Base-by-base conservation (phyloP, 169 alveolate species). In the Cryptosporidium baileyi region DNA sequence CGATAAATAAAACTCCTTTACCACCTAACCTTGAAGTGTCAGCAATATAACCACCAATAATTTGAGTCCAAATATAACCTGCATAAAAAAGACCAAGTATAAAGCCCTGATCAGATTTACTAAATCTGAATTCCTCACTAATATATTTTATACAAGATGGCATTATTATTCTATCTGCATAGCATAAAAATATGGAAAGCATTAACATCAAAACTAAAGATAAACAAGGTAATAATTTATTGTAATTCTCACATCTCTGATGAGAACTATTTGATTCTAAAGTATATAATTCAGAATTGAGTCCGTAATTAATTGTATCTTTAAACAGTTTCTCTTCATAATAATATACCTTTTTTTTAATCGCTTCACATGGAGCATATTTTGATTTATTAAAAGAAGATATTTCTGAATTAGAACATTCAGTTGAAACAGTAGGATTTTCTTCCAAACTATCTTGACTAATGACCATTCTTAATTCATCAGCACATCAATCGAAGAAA, bases 51-150 rank as follows among this genome's bases (percentile, higher is more conserved):
- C 85, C 85, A 24, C 85, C 85, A 7, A 74, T 22, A 19, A 74
- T 57, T 43, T 74, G 85, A n/a, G 85, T 74, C 85, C 85, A 74
- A 24, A 74, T 74, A 26, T 74, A 74, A 5, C 85, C 85, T 17
- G 61, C 85, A 38, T 74, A 74, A 28, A 74, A 74, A 24, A 74
- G 41, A 28, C 85, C 67, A 34, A 74, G 67, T 44, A 74, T 74
- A 41, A 74, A 38, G 8, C 85, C 85, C 60, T 74, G 85, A 13
- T 74, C 85, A 7, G 85, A 74, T 38, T 74, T 74, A 34, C 24
- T 40, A 32, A 74, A 74, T 22, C 43, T 15, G 9, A 74, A 74
- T 36, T 74, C 85, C 4, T 54, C 74, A n/a, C 85, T 45, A 32
- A 74, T 74, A 45, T 54, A 52, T 26, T 74, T 74, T 38, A 74